Base-by-base conservation (phyloP, 495 filamentous ascomycete genomes). In the Ramalina peruviana region DNA sequence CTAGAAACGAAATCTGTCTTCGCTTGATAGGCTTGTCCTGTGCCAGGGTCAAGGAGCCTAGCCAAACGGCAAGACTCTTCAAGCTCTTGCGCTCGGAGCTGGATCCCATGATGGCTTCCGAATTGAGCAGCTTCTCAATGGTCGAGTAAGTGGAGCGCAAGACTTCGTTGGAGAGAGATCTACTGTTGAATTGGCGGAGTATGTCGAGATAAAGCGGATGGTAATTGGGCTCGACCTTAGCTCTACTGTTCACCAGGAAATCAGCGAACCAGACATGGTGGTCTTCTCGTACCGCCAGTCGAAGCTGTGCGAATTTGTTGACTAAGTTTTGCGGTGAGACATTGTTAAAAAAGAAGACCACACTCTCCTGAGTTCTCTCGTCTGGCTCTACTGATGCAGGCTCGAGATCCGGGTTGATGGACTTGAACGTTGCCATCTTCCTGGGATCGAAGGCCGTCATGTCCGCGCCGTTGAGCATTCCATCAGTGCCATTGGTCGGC, bases 331-430 rank as follows among this genome's bases (percentile, higher is more conserved):
- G 79, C 43, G 86, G 79, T 0, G 92, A 96, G 17, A 97, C 77
- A 57, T 99, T 99, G 70, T 99, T 99, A 50, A 99, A 69, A 30
- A 88, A 85, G 60, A 99, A 99, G 52, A 93, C 77, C 49, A 97
- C 87, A 61, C 88, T 93, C 60, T 95, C 92, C 50, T 93, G 87
- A 2, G 82, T 74, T 19, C 93, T 84, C 49, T 83, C 83, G 51
- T 81, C 74, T 0, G 92, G 92, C 15, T 94, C 86, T 53, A 88
- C 79, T 47, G 83, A 76, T 33, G 58, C 66, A 7, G 67, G 68
- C 16, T 79, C 79, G 13, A 81, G 72, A 52, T 92, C 86, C 23
- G 84, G 76, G 51, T 85, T 75, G 20, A 96, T 64, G 15, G 87
- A 83, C 21, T 73, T 70, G 62, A 97, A 96, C 37, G 71, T 58